These are phyloP conservation scores for Psidium friedrichsthalianum DNA, from an alignment of 345 rosid species.

Conservation along the genomic window DNA sequence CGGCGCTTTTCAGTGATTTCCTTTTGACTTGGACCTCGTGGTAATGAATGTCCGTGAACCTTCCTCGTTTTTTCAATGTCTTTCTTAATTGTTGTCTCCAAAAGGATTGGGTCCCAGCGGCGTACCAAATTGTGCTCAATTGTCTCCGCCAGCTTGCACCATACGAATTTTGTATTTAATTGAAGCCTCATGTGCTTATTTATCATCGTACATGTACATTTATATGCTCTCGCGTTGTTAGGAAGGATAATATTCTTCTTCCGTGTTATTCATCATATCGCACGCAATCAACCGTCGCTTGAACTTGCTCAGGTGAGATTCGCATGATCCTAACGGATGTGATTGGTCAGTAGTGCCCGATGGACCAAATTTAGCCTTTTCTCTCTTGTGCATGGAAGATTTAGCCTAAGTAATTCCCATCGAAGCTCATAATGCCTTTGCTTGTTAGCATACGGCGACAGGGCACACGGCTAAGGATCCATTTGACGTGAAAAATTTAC, in stretches of 20 bases:
- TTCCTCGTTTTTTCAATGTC: background rate
- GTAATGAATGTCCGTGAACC: background rate
- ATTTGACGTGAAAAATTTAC: fast-evolving
- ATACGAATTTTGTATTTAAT: background rate
- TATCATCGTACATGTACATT: background rate
- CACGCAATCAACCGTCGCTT: background rate
- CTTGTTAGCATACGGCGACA: background rate
- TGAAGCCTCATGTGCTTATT: background rate
- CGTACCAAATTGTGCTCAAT: background rate
- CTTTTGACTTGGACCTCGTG: background rate
- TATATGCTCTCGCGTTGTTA: background rate
- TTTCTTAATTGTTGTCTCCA: background rate
- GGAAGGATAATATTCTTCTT: background rate
- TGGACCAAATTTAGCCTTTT: background rate
- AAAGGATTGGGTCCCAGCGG: background rate
- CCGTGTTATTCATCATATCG: background rate
- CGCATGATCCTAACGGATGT: background rate
- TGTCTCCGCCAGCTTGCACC: background rate
- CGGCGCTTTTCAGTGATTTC: background rate
- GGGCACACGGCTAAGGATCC: background rate
- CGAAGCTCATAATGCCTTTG: background rate
- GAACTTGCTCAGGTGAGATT: background rate
- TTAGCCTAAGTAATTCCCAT: background rate
- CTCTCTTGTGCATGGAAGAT: background rate
- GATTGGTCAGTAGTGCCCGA: background rate